These are phyloP conservation scores for Colletotrichum sojae DNA, from an alignment of 2,329 filamentous ascomycete genomes.

Conservation along the genomic window DNA sequence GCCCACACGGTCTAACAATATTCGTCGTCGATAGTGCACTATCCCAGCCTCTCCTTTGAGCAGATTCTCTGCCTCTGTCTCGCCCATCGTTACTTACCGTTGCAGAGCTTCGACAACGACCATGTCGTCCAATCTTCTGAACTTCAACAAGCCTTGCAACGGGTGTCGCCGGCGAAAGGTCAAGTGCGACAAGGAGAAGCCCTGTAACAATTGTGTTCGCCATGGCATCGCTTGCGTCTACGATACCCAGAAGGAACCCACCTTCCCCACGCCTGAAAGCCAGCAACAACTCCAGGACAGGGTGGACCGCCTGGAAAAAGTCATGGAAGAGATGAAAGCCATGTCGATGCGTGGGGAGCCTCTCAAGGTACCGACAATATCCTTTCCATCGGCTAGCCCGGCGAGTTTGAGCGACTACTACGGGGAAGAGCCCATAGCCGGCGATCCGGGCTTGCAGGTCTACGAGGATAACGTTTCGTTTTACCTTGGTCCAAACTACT, in stretches of 20 bases:
- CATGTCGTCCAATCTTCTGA: conserved; percentile 26
- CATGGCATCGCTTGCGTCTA: conserved; percentile 37
- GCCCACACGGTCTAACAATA: not conserved
- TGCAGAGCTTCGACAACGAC: not conserved
- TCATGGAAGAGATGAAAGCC: conserved; percentile 31
- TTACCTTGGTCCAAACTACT: conserved; percentile 38
- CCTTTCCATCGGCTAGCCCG: conserved; percentile 16
- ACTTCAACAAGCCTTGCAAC: conserved; percentile 37
- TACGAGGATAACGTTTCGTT: conserved; percentile 39
- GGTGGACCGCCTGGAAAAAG: conserved; percentile 32
- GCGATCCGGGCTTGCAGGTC: conserved; percentile 37
- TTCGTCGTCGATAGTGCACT: not conserved
- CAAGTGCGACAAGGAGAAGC: conserved; percentile 38
- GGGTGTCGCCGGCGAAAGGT: conserved; percentile 37
- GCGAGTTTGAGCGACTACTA: conserved; percentile 15
- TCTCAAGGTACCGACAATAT: not conserved
- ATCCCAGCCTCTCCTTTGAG: not conserved
- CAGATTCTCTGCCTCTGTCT: conserved; percentile 18
- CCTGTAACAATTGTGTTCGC: conserved; percentile 33
- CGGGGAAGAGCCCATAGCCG: conserved; percentile 20
- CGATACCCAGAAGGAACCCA: conserved; percentile 24
- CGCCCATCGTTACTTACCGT: not conserved
- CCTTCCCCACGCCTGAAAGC: conserved; percentile 17
- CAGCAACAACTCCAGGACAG: conserved; percentile 36
- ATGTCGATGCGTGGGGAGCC: conserved; percentile 20